Evolutionary conservation across 2,329 filamentous ascomycete genomes (phyloP).

Genomic region (Talaromyces sp.): DNA sequence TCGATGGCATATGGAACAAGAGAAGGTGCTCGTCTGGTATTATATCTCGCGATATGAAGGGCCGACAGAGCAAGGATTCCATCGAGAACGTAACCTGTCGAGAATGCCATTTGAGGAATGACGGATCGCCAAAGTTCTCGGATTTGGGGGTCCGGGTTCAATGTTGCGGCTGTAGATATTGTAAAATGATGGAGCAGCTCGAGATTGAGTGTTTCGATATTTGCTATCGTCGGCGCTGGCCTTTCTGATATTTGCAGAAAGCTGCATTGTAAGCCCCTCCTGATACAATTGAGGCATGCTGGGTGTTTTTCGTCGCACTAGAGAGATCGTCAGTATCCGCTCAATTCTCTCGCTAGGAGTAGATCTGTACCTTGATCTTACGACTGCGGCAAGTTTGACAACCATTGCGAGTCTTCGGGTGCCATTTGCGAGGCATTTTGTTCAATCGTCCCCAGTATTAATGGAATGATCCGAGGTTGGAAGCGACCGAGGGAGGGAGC

Average conservation of each 20-base stretch:
- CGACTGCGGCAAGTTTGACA: neutral
- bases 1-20: conserved; percentile 4
- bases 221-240: neutral
- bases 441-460: neutral
- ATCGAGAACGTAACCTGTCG: conserved; percentile 1
- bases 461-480: neutral
- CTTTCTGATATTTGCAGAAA: neutral
- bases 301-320: neutral
- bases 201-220: neutral
- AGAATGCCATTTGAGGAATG: conserved; percentile 3
- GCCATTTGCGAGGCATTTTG: neutral
- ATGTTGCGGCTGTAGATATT: neutral
- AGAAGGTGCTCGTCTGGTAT: neutral
- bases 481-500: neutral
- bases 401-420: neutral
- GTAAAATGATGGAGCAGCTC: conserved; percentile 6
- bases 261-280: neutral
- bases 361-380: neutral
- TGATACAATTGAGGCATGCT: neutral
- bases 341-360: neutral
- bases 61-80: conserved; percentile 3
- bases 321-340: neutral
- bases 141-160: neutral
- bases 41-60: conserved; percentile 5
- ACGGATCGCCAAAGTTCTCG: conserved; percentile 3